Percentiles rank a stretch among this genome's conserved stretches.
These are phyloP conservation scores for Boletus vermiculosoides DNA, from an alignment of 768 basidiomycete genomes.

Conservation along the genomic window DNA sequence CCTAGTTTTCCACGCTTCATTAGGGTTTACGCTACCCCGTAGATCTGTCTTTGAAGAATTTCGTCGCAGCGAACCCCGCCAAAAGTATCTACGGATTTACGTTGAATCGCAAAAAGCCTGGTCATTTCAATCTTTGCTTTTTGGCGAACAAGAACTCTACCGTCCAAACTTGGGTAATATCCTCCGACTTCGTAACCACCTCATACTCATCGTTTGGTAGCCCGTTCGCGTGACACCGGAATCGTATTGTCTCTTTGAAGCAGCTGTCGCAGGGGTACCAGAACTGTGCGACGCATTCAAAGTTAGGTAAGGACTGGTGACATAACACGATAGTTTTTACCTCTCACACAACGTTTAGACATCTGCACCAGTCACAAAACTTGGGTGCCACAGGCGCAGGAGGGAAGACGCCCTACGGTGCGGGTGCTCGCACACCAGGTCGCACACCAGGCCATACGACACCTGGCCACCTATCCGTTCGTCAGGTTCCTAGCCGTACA, in stretches of 20 bases:
- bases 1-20: not conserved
- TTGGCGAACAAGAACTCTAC: constrained; percentile 86
- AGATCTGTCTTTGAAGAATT: constrained; percentile 89
- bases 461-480: constrained; percentile 77
- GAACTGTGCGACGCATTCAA: constrained; percentile 98
- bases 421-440: constrained; percentile 73
- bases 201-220: constrained; percentile 37
- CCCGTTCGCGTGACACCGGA: constrained; percentile 85
- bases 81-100: constrained; percentile 97
- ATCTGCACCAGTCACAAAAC: constrained; percentile 77
- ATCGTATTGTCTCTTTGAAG: constrained; percentile 88
- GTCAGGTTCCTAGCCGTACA: constrained; percentile 63
- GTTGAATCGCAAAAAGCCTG: constrained; percentile 83
- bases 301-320: constrained; percentile 53
- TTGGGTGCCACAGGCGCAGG: constrained; percentile 49
- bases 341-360: constrained; percentile 40
- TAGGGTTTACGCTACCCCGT: not conserved
- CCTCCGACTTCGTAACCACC: not conserved
- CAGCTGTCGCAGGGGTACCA: constrained; percentile 85
- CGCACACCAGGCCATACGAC: constrained; percentile 72
- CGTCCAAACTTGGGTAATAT: constrained; percentile 84
- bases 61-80: constrained; percentile 88
- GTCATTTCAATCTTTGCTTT: constrained; percentile 93
- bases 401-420: constrained; percentile 79
- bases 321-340: not conserved